Percentiles rank a stretch among this genome's conserved stretches.
These are phyloP conservation scores for Tripterygium wilfordii DNA, from an alignment of 177 flowering plant species.

Conservation along the genomic window DNA sequence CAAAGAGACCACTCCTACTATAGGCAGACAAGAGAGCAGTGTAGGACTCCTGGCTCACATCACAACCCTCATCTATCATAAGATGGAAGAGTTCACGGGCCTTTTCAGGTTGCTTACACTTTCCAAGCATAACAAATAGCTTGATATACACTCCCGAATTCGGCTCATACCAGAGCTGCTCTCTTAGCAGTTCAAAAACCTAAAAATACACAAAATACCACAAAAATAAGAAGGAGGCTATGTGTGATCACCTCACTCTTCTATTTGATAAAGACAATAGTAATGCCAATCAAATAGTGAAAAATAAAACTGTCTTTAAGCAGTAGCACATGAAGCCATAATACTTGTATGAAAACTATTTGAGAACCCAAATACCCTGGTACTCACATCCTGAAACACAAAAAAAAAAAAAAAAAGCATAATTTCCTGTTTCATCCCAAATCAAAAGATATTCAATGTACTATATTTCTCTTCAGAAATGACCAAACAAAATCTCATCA, in stretches of 20 bases:
- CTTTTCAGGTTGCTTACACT: constrained; percentile 90
- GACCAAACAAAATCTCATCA: no score
- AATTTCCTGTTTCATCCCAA: no score
- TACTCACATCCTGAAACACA: no score
- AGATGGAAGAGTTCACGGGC: constrained; percentile 67
- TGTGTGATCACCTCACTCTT: no score
- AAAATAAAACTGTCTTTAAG: no score
- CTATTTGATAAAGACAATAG: no score
- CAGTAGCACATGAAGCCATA: no score
- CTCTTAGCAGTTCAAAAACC: constrained; percentile 86
- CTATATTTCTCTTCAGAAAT: no score
- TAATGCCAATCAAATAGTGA: not conserved
- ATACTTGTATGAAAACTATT: no score
- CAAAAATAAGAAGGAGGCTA: not conserved
- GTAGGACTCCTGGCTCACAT: constrained; percentile 54
- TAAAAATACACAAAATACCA: constrained; percentile 19
- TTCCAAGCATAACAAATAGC: constrained; percentile 96
- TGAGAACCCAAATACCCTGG: no score
- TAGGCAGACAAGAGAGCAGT: constrained; percentile 73
- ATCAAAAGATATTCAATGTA: no score
- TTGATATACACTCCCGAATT: constrained; percentile 67
- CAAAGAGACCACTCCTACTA: constrained; percentile 64
- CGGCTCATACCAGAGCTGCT: constrained; percentile 95
- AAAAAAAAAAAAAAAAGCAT: no score
- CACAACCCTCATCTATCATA: constrained; percentile 88